Conservation (phyloP, 805 yeast genomes). For the Lipomyces mesembrius region DNA sequence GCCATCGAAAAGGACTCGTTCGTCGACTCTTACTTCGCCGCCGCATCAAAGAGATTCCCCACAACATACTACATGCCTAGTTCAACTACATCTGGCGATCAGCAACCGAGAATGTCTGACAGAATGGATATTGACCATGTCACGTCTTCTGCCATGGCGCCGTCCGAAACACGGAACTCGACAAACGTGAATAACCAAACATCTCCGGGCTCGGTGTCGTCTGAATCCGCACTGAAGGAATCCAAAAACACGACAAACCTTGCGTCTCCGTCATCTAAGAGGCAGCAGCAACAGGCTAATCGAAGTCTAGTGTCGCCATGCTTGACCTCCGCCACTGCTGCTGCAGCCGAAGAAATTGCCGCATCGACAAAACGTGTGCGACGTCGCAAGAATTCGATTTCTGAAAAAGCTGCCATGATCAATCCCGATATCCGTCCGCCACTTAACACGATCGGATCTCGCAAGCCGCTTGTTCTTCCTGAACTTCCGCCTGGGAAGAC, state of each 20-base stretch:
- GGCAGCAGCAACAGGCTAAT: background rate
- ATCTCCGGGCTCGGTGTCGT: background rate
- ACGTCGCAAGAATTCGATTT: slow-evolving; percentile 35
- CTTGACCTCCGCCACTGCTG: slow-evolving; percentile 29
- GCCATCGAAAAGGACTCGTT: slow-evolving; percentile 9
- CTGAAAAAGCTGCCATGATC: slow-evolving; percentile 32
- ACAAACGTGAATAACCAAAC: background rate
- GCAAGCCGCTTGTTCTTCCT: slow-evolving; percentile 34
- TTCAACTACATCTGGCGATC: background rate
- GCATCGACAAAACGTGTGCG: slow-evolving; percentile 36
- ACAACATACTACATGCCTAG: background rate
- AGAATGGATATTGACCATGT: slow-evolving; percentile 4
- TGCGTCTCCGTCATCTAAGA: background rate
- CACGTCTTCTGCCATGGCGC: background rate
- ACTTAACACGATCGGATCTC: slow-evolving; percentile 34
- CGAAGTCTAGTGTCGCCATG: slow-evolving; percentile 22
- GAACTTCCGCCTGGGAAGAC: slow-evolving; percentile 37
- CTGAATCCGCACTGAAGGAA: background rate
- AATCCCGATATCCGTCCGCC: slow-evolving; percentile 33
- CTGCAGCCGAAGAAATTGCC: slow-evolving; percentile 35
- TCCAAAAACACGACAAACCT: background rate
- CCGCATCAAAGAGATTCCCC: background rate
- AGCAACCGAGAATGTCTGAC: background rate
- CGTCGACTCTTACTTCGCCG: slow-evolving; percentile 12
- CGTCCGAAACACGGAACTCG: background rate